Base-by-base conservation (phyloP, 345 rosid genomes). In the Boechera stricta region DNA sequence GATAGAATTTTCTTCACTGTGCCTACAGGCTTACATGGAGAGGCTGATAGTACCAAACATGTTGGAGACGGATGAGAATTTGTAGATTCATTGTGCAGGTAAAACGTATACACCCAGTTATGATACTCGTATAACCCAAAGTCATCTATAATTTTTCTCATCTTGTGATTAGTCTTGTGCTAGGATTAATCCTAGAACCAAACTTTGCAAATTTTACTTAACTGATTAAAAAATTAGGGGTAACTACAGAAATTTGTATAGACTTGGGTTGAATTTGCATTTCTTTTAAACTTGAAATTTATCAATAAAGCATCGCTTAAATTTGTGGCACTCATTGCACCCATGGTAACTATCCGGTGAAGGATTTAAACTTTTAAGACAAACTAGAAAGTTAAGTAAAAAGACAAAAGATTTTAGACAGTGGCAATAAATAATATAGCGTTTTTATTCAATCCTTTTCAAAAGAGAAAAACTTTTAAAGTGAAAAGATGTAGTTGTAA, bases 11-110 rank as follows among this genome's bases (percentile, higher is more conserved):
- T 49, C 1, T 15, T 21, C n/a, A 15, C 13, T 64, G 39, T 65
- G 73, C 5, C 12, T 65, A 18, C 78, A 83, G 80, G 78, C 57
- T 74, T 72, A 52, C 79, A 83, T 83, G 71, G 77, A 51, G 56
- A 77, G 36, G 73, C 71, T 80, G 68, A 38, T 21, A 52, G 0
- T 71, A 80, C 84, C 74, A 70, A 24, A 80, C 47, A 77, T 74
- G 72, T 24, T 80, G 26, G 69, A 18, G 53, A 56, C 10, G 4
- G 73, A 74, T 54, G 77, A 75, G 6, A 71, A 64, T 71, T 29
- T 69, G 69, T 73, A 58, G 63, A 69, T 69, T 38, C 71, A 53
- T 56, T 77, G 71, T 76, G 66, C 26, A 62, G 44, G 60, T 67
- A 35, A 21, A 38, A 77, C 21, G 35, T 47, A 67, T 62, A 68